Evolutionary conservation across 306 rosid genomes (phyloP), one percentile per base, ranked within the genome.

Genomic region (Quercus mongolica): DNA sequence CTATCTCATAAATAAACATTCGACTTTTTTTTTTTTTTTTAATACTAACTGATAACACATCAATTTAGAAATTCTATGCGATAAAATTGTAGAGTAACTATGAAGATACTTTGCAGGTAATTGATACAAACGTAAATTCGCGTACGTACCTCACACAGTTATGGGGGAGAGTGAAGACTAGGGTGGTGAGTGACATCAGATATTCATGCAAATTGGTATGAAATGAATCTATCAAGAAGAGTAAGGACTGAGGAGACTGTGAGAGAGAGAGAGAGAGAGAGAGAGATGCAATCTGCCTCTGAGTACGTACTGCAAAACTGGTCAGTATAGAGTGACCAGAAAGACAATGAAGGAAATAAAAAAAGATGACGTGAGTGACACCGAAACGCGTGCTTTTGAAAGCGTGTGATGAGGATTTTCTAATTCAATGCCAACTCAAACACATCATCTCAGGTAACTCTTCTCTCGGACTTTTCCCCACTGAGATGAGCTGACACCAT

Each of bases 371-470:
- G 98, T 63, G 64, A 78, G 67, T 71, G 67, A 26, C 74, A 62
- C 78, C 70, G 85, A 46, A 78, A 89, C 75, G 90, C 92, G 90
- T 88, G 92, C 88, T 79, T 38, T 67, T 82, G 92, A 86, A 89
- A 90, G 92, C 94, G 93, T 94, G 97, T 82, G 88, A 89, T 56
- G 44, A 57, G 69, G 74, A 61, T 83, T 82, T 82, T 76, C 59
- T 64, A 71, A 81, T 83, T 76, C 63, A 83, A 56, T 75, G 20
- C 85, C 46, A 38, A 38, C 46, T 38, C 46, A 65, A 31, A 46
- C n/a, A 71, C 30, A 41, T 35, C 13, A 72, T 4, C n/a, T 4
- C n/a, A 64, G 73, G 73, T 56, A 77, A 86, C 90, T 83, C 80
- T 58, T 21, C 12, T 35, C 41, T 73, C 83, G 91, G 88, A 86